These are phyloP conservation scores for Eleusine indica DNA, from an alignment of 176 grass and related monocot genomes.

Conservation along the genomic window DNA sequence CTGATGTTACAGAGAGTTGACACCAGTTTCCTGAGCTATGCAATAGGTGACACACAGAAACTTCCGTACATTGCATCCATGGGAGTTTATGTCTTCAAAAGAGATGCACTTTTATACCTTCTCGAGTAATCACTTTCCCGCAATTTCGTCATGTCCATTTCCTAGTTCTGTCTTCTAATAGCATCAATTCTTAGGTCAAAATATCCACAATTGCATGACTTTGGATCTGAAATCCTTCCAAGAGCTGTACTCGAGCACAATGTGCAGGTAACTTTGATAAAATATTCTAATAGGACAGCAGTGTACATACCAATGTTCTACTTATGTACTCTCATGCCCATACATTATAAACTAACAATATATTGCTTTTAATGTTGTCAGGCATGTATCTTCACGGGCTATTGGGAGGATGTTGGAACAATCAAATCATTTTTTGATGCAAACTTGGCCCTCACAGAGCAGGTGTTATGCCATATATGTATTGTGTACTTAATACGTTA, in stretches of 20 bases:
- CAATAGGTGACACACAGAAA: conserved; percentile 36
- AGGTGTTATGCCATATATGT: conserved; percentile 47
- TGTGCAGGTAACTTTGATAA: conserved; percentile 50
- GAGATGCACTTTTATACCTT: conserved; percentile 60
- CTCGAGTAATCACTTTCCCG: conserved; percentile 52
- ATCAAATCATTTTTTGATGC: conserved; percentile 82
- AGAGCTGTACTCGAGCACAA: conserved; percentile 60
- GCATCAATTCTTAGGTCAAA: conserved; percentile 53
- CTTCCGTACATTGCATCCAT: conserved; percentile 78
- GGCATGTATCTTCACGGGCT: conserved; percentile 69
- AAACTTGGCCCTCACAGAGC: conserved; percentile 75
- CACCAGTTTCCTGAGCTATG: conserved; percentile 48
- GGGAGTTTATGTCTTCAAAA: conserved; percentile 85
- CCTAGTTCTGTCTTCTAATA: conserved; percentile 24
- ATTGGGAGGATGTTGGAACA: conserved; percentile 89
- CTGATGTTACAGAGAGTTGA: conserved; percentile 60
- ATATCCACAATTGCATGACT: conserved; percentile 70
- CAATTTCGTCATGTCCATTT: neutral
- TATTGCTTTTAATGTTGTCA: conserved; percentile 28
- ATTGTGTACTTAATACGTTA: neutral
- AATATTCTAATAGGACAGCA: neutral
- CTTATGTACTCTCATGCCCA: neutral
- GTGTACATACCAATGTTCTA: neutral
- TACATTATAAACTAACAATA: conserved; percentile 1
- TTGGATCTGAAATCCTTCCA: conserved; percentile 80